These are phyloP conservation scores for Cymbomonas tetramitiformis DNA, from an alignment of 139 green algal genomes.

Conservation along the genomic window DNA sequence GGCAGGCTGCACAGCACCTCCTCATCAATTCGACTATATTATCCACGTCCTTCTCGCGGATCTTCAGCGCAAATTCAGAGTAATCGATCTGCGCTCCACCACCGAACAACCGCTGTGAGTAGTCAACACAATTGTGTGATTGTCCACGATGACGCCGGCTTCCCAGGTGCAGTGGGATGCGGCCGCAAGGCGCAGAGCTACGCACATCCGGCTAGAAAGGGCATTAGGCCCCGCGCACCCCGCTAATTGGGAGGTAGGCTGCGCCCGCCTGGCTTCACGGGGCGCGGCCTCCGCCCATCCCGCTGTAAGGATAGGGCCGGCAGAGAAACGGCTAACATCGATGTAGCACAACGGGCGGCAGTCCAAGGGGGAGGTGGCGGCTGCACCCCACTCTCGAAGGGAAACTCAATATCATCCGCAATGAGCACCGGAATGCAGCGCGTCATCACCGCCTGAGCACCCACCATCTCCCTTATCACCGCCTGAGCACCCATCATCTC, in stretches of 20 bases:
- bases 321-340: not conserved
- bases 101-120: too few species aligned
- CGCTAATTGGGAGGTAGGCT: too few species aligned
- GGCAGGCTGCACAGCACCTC: too few species aligned
- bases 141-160: too few species aligned
- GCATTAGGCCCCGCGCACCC: not conserved
- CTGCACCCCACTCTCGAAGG: too few species aligned
- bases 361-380: not conserved
- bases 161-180: too few species aligned
- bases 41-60: constrained; percentile 23
- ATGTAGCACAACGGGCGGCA: not conserved
- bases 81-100: constrained; percentile 26
- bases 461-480: too few species aligned
- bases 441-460: constrained; percentile 27
- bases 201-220: not conserved
- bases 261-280: too few species aligned
- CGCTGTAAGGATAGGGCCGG: not conserved
- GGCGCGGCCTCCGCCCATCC: too few species aligned
- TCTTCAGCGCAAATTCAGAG: constrained; percentile 24
- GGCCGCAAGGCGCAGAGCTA: too few species aligned
- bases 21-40: constrained; percentile 21
- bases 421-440: constrained; percentile 30
- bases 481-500: too few species aligned
- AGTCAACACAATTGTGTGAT: too few species aligned
- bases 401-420: constrained; percentile 31